These are phyloP conservation scores for Galerina sulciceps DNA, from an alignment of 768 basidiomycete species.

Conservation along the genomic window DNA sequence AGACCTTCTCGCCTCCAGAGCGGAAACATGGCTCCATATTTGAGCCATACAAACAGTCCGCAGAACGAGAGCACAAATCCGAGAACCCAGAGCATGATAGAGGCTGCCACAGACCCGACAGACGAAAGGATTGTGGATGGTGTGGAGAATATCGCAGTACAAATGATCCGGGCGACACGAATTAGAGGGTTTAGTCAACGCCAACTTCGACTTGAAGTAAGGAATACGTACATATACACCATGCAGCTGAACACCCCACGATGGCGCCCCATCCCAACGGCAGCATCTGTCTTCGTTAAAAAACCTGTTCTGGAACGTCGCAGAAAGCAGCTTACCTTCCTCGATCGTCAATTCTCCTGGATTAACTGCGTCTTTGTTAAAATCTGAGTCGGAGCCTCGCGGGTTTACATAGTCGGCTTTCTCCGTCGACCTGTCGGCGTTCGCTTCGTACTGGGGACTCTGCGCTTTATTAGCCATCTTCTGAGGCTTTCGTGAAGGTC, in stretches of 20 bases:
- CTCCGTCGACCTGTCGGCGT: neutral
- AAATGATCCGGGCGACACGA: slow-evolving; percentile 60
- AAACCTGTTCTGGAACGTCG: neutral
- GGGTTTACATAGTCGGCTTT: neutral
- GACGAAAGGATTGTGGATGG: slow-evolving; percentile 61
- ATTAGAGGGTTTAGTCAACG: neutral
- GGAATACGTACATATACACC: slow-evolving; percentile 46
- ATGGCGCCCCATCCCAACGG: slow-evolving; percentile 63
- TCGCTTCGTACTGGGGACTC: neutral
- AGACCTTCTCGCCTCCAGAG: slow-evolving; percentile 67
- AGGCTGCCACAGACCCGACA: slow-evolving; percentile 62
- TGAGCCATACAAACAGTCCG: slow-evolving; percentile 66
- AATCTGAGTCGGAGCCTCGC: neutral
- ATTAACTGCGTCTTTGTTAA: slow-evolving; percentile 19
- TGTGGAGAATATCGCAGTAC: slow-evolving; percentile 69
- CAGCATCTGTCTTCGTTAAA: slow-evolving; percentile 33
- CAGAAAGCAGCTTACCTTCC: slow-evolving; percentile 41
- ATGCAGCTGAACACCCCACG: slow-evolving; percentile 61
- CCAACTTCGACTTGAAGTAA: neutral
- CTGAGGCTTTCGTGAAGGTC: neutral
- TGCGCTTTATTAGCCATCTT: neutral
- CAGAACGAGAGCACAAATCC: slow-evolving; percentile 63
- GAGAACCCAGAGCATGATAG: slow-evolving; percentile 66
- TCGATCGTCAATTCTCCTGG: slow-evolving; percentile 52
- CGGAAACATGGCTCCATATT: slow-evolving; percentile 70